Base-by-base conservation (phyloP, 164 flowering plant species). In the Umbellularia californica region DNA sequence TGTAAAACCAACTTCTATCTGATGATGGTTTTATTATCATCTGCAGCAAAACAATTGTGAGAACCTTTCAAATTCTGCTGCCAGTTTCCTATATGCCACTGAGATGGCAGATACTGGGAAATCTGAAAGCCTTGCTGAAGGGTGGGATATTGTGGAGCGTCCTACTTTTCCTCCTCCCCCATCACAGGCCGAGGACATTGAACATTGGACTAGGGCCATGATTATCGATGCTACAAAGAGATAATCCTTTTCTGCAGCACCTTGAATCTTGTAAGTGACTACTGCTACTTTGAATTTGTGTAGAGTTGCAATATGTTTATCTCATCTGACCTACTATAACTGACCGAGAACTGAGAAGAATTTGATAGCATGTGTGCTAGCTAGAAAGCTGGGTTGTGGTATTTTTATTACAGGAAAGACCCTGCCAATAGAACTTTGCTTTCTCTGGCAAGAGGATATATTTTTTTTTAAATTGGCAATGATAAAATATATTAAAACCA, bases 171-270 rank as follows among this genome's bases (percentile, higher is more conserved):
- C 98, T 55, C 99, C 99, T 75, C 98, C 99, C 25, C 99, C 99
- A 73, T 95, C 99, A 50, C 93, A 92, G 82, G 78, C 79, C n/a
- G 99, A 93, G 84, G 98, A 95, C 80, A 83, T 93, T 78, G 98
- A 95, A 82, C 98, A 95, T 70, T 95, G 99, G 99, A 93, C 95
- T 71, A 88, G 98, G 65, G 99, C 99, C 71, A 95, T 93, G 99
- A 77, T 95, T 65, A 82, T 89, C 30, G 99, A 95, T 81, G 98
- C 95, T 27, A 92, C 88, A 20, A 88, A 82, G 85, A 90, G 80
- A 79, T 84, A 81, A 86, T 62, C n/a, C 41, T 25, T 22, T 12
- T 17, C 24, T 6, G 28, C 27, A 11, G 14, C 15, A n/a, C 10
- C 30, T 22, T 2, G 67, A 55, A 15, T 55, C 17, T 55, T 55